These are phyloP conservation scores for Leccinum uliginosum DNA, from an alignment of 768 basidiomycete genomes.

Conservation along the genomic window DNA sequence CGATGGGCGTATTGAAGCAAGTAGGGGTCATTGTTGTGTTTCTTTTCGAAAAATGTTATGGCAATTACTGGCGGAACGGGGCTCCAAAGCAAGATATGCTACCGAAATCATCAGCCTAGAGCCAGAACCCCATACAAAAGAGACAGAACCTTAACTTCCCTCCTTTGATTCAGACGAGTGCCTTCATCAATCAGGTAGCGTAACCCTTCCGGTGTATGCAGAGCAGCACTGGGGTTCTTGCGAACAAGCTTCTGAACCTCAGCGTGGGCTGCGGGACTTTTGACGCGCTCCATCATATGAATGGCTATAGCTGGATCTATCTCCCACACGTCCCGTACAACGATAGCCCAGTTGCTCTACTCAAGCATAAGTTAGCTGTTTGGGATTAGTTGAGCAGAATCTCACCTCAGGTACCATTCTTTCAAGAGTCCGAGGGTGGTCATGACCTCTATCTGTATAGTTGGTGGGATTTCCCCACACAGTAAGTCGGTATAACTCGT, in stretches of 20 bases:
- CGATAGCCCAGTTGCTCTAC: constrained; percentile 61
- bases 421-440: constrained; percentile 54
- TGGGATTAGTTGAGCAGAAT: neutral
- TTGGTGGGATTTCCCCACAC: constrained; percentile 91
- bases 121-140: neutral
- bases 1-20: constrained; percentile 95
- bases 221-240: constrained; percentile 60
- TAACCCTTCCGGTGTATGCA: constrained; percentile 79
- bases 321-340: constrained; percentile 75
- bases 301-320: constrained; percentile 80
- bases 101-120: constrained; percentile 3
- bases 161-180: constrained; percentile 50
- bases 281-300: constrained; percentile 86
- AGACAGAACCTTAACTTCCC: constrained; percentile 68
- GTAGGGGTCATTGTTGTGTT: constrained; percentile 78
- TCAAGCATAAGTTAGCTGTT: constrained; percentile 2
- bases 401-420: constrained; percentile 61
- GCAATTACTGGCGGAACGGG: constrained; percentile 83
- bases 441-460: constrained; percentile 64
- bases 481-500: constrained; percentile 78
- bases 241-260: constrained; percentile 78
- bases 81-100: constrained; percentile 89
- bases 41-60: constrained; percentile 79
- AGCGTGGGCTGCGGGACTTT: constrained; percentile 52
- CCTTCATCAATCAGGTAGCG: constrained; percentile 73